phyloP scores from a whole-genome alignment of 2,329 filamentous ascomycete species.

The Botryotinia narcissicola region DNA sequence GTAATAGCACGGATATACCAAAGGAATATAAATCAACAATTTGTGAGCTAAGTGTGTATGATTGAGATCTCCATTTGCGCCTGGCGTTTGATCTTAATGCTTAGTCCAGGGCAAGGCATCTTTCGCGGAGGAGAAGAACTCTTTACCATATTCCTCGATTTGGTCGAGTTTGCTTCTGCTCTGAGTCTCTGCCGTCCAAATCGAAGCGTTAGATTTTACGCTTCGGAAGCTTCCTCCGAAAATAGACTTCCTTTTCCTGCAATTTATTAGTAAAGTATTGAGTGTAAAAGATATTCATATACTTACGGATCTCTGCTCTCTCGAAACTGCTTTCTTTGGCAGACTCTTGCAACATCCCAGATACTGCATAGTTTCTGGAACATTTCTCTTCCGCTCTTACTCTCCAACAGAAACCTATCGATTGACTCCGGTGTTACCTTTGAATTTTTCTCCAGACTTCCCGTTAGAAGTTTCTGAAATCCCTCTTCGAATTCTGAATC shows the following conservation, averaged over 20 bases:
- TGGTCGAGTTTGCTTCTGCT: not conserved
- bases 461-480: not conserved
- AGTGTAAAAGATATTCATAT: not conserved
- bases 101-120: conserved; percentile 1
- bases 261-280: not conserved
- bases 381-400: not conserved
- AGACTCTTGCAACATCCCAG: not conserved
- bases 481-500: not conserved
- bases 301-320: conserved; percentile 6
- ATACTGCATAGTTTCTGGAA: not conserved
- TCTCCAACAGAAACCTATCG: not conserved
- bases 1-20: not conserved
- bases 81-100: not conserved
- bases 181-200: not conserved
- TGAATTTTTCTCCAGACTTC: not conserved
- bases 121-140: not conserved
- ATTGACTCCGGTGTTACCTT: not conserved
- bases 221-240: not conserved
- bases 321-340: not conserved
- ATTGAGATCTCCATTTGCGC: accelerated
- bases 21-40: not conserved
- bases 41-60: not conserved
- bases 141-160: conserved; percentile 12
- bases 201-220: not conserved
- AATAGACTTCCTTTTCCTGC: not conserved